Evolutionary conservation across 768 basidiomycete genomes (phyloP), one percentile per base, ranked within the genome.

Genomic region (Tylopilus plumbeoviolaceoides): DNA sequence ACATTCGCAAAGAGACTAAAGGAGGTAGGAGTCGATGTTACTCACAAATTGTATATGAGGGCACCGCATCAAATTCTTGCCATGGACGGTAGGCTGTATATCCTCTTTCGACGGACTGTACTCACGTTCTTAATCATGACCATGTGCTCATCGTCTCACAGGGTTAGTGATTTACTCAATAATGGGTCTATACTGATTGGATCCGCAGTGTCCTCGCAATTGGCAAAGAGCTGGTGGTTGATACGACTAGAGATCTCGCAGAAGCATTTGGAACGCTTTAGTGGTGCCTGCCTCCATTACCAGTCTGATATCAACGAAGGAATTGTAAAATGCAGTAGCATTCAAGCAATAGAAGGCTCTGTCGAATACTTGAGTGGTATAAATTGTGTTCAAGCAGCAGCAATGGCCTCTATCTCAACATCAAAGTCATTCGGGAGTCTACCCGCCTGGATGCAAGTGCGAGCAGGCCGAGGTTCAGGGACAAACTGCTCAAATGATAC

Each of bases 361-460:
- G 36, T 23, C 31, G 25, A 41, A 25, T n/a, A 33, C 35, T 27
- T 3, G 14, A 11, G 8, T 41, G 28, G 27, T 53, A 36, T 6
- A 40, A 36, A 11, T n/a, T 15, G 15, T 14, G 21, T 14, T 61
- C 47, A 66, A 41, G 51, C 57, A 30, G 77, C 66, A n/a, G 84
- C 82, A 54, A 85, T 83, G 8, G 76, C 80, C 66, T 89, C 87
- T 38, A 89, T 83, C 73, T 91, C 88, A 40, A 88, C 75, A 58
- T 85, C 78, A 7, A 87, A 85, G 54, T 86, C 85, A 59, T 75
- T 75, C 0, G 87, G 87, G 33, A 89, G 73, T 57, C 78, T 78
- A 8, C 78, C 84, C 12, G 82, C 85, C 71, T 89, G 86, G 56
- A 91, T 87, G 66, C 84, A 86, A 9, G 85, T 87, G 50, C 88